Percentiles rank a stretch among this genome's conserved stretches.
These are phyloP conservation scores for Cadophora gregata DNA, from an alignment of 2,329 filamentous ascomycete species.

Conservation along the genomic window DNA sequence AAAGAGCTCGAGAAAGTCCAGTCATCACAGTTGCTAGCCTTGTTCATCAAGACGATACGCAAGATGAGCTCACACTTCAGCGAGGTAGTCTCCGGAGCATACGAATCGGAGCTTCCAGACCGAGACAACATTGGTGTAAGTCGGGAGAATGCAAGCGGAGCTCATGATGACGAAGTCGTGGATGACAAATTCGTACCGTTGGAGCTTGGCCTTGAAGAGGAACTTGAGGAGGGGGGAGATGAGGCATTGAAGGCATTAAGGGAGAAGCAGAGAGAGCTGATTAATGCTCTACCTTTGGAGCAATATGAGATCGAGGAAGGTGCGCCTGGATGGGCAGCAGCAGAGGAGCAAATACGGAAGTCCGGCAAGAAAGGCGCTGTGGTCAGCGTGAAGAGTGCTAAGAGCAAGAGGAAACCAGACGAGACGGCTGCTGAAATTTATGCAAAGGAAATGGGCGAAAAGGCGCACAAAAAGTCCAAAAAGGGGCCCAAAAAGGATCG, in stretches of 20 bases:
- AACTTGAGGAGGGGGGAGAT: slow-evolving; percentile 82
- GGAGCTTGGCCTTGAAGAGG: slow-evolving; percentile 75
- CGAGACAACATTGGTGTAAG: slow-evolving; percentile 63
- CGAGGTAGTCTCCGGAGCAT: slow-evolving; percentile 74
- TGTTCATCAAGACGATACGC: slow-evolving; percentile 96
- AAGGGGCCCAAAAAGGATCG: slow-evolving; percentile 48
- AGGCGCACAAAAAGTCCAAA: slow-evolving; percentile 59
- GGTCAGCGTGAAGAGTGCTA: slow-evolving; percentile 82
- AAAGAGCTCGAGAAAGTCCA: slow-evolving; percentile 72
- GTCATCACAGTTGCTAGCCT: slow-evolving; percentile 82
- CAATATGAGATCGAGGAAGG: slow-evolving; percentile 74
- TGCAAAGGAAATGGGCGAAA: slow-evolving; percentile 62
- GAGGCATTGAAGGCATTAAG: slow-evolving; percentile 74
- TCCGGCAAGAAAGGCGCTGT: slow-evolving; percentile 63
- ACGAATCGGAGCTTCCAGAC: slow-evolving; percentile 68
- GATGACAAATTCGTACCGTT: slow-evolving; percentile 73
- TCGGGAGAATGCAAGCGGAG: slow-evolving; percentile 63
- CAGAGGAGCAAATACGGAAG: slow-evolving; percentile 76
- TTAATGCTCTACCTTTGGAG: slow-evolving; percentile 88
- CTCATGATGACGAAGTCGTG: slow-evolving; percentile 72
- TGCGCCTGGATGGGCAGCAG: slow-evolving; percentile 67
- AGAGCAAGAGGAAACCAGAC: slow-evolving; percentile 75
- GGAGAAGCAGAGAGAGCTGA: slow-evolving; percentile 84
- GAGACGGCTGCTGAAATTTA: slow-evolving; percentile 66
- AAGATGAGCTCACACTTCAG: slow-evolving; percentile 85